Base-by-base conservation (phyloP, 306 rosid genomes). In the Vigna mungo region DNA sequence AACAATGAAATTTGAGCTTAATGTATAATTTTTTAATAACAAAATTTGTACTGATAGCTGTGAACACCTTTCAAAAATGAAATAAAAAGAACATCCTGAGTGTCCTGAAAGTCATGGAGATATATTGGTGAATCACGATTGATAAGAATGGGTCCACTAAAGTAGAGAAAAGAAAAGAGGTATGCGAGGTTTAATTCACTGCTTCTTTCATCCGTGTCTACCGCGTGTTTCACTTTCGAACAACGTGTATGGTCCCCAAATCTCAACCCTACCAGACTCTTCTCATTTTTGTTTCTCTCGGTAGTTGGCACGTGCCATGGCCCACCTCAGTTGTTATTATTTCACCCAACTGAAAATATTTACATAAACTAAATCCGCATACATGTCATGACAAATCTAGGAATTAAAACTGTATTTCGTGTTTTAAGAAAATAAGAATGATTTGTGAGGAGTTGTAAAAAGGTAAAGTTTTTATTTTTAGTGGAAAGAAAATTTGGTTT, bases 61-160 rank as follows among this genome's bases (percentile, higher is more conserved):
- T 43, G 7, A 63, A 63, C 8, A 4, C 4, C 15, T 73, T 39
- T 10, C 3, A 44, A 16, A 34, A 10, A 12, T 12, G 4, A 25
- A 60, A 61, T 6, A 32, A 60, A 60, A 71, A 20, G 76, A 51
- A 18, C 0, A 11, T 6, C 7, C 7, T 30, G n/a, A 21, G 1
- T 21, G 3, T 4, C 79, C 9, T 64, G 48, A 51, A 78, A 68
- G 30, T 68, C 11, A 30, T 30, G 43, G 66, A 37, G 43, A 76
- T 11, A 61, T 12, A 21, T 62, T 47, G 46, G 30, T 74, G 2
- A 5, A 25, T 13, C n/a, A 23, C 9, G 27, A 53, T n/a, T 15
- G 15, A 25, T 12, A n/a, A 59, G 39, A 71, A 21, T 9, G 73
- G 80, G 55, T 39, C 80, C 73, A 64, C 20, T 1, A 63, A 74